Base-by-base conservation (phyloP, 805 yeast species). In the Cyberlindnera maclurae region DNA sequence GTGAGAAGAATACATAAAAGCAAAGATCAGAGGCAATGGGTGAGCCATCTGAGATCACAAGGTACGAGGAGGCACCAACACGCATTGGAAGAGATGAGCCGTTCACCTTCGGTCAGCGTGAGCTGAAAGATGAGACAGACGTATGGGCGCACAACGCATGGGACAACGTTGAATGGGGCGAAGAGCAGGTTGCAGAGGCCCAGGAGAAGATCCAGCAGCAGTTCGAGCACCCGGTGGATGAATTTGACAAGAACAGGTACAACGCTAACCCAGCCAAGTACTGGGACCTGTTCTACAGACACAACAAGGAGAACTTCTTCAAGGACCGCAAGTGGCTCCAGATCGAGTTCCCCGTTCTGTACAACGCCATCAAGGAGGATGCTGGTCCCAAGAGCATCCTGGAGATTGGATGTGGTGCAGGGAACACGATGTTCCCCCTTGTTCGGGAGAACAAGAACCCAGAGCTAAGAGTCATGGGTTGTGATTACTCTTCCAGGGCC, bases 151-250 rank as follows among this genome's bases (percentile, higher is more conserved):
- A 83, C 57, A 93, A 93, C 58, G 98, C 98, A 0, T 69, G 77
- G 83, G 98, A 93, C 59, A 95, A 93, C 58, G 97, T 88, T 26
- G 96, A 87, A 55, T 89, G 96, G 96, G 97, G 95, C 36, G 88
- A 83, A 37, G 95, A 87, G 50, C 97, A 93, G 58, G 59, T 79
- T 12, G 55, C 65, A 15, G 78, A 82, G 46, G 96, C 96, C 3
- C 72, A 82, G 53, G 78, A 71, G 50, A 77, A 81, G 57, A 82
- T 90, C 27, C 61, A 74, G 16, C 73, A 77, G 46, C 98, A 93
- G 58, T 73, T 75, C 41, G 84, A 81, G 32, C 65, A 68, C 39
- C 97, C 97, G 1, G 98, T 93, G n/a, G 67, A 75, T 27, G 96
- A 86, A 2, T 84, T 82, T 55, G 95, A 90, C 57, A 87, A 84